Conservation (phyloP, 352 stramenopile species). For the Phytophthora rubi region DNA sequence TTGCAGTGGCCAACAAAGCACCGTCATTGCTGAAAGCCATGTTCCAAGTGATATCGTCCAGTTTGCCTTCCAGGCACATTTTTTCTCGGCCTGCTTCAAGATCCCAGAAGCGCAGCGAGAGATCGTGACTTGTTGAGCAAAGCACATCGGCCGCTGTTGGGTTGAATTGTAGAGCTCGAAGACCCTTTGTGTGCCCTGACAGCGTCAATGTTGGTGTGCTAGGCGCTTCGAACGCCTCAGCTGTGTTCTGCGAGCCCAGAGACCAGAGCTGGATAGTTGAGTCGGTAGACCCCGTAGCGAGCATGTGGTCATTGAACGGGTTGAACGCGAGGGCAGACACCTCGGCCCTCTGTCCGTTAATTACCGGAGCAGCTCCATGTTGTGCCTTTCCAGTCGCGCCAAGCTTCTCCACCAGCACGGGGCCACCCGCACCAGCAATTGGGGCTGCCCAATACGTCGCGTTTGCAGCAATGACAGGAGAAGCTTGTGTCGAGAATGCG, state of each 20-base stretch:
- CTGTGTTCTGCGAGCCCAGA: conserved; percentile 24
- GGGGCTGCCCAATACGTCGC: conserved; percentile 63
- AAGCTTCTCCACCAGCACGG: conserved; percentile 65
- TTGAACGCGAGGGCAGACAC: conserved; percentile 75
- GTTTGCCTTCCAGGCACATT: conserved; percentile 49
- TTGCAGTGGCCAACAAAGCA: conserved; percentile 66
- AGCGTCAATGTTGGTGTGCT: conserved; percentile 37
- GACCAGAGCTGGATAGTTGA: conserved; percentile 71
- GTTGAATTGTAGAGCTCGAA: conserved; percentile 74
- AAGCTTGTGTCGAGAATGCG: conserved; percentile 48
- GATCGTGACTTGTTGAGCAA: conserved; percentile 61
- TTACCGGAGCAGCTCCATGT: conserved; percentile 38
- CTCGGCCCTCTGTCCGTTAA: conserved; percentile 73
- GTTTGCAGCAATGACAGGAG: conserved; percentile 61
- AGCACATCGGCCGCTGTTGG: conserved; percentile 68
- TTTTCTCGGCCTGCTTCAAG: conserved; percentile 58
- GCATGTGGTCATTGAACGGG: conserved; percentile 54
- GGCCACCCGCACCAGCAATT: conserved; percentile 62
- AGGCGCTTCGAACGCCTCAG: conserved; percentile 8
- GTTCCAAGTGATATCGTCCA: conserved; percentile 82
- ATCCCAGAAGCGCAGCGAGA: conserved; percentile 81
- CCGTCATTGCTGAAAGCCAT: conserved; percentile 74
- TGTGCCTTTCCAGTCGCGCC: conserved; percentile 55
- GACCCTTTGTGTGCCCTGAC: conserved; percentile 53
- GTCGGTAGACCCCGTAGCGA: conserved; percentile 70